Base-by-base conservation (phyloP, 768 basidiomycete species). In the Cantharellus cinnabarinus region DNA sequence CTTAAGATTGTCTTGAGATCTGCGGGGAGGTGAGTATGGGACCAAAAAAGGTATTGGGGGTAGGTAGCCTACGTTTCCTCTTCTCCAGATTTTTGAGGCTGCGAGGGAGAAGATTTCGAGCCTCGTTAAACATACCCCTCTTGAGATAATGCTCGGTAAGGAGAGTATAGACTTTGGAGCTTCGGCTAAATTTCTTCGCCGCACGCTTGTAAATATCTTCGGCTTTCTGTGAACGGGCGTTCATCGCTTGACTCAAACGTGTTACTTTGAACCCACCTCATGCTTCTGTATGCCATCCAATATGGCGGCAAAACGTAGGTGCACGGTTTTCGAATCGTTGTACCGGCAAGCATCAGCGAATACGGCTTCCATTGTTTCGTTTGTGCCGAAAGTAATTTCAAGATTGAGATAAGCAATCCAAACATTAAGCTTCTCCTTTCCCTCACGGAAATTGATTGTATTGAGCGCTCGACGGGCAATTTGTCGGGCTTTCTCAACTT, bases 361-460 rank as follows among this genome's bases (percentile, higher is more conserved):
- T 2, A 79, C 75, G n/a, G 71, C 67, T 55, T 93, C 90, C 41
- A 89, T 69, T 0, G 77, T 78, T 65, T 89, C 80, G 39, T 85
- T 83, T 4, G 83, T 86, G 2, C 95, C 95, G 67, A 93, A 97
- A 10, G 82, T 73, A 64, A 91, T 91, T 72, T 99, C 95, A 66
- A 99, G 67, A 66, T 99, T 99, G 62, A 99, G 77, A 54, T 94
- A 71, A 4, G 94, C 95, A 67, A 94, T 87, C 95, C 95, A 99
- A 48, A 99, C 82, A 66, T 99, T 99, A 62, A 97, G 70, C 68
- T 85, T 89, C 70, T 99, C 95, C 63, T 82, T 82, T 70, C 99
- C 95, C 70, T 99, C 95, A 50, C 94, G 79, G 74, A 94, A 97
- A 67, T 77, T 85, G 71, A 99, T 98, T 5, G 83, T 83, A 62